Base-by-base conservation (phyloP, 1,284 basidiomycete genomes). In the Ceratobasidium theobromae region DNA sequence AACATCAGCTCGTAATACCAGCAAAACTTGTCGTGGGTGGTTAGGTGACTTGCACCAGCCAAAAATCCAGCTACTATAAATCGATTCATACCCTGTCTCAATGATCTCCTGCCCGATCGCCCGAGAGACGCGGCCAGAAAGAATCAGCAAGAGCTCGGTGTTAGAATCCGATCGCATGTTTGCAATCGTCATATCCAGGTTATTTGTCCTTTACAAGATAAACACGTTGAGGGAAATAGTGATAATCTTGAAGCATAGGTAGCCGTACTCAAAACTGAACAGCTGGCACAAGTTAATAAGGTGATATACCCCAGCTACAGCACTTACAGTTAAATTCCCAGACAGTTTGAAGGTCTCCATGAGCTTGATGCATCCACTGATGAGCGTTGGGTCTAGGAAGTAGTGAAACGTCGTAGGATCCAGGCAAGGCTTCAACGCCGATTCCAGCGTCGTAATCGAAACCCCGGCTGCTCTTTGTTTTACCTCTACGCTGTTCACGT, bases 11-110 rank as follows among this genome's bases (percentile, higher is more conserved):
- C 46, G 46, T 27, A 49, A 23, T 6, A 49, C 14, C 46, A 49
- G 27, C 25, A 3, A 4, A 25, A 23, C 18, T 23, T 49, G 6
- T 27, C 46, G 25, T 4, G 14, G 46, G 25, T 23, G 46, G 46
- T 49, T 27, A 8, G 72, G 89, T 49, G 3, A 14, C 18, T 5
- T 6, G 6, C 18, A 16, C 46, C 18, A 23, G 46, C n/a, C 18
- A 4, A 49, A 14, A 14, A 49, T 49, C 6, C 5, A 25, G 21
- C 27, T 23, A 49, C 46, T 87, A 14, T 58, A 66, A 54, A 54
- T 48, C 27, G n/a, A n/a, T 41, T 23, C 9, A 53, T 23, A 25
- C 32, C 25, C 25, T 60, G n/a, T 38, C 25, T 49, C 16, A 35
- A 25, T 16, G 28, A 16, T 43, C 25, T 27, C 35, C 28, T 30